Evolutionary conservation across 2,329 filamentous ascomycete species (phyloP).

Genomic region (Sclerotinia glacialis): DNA sequence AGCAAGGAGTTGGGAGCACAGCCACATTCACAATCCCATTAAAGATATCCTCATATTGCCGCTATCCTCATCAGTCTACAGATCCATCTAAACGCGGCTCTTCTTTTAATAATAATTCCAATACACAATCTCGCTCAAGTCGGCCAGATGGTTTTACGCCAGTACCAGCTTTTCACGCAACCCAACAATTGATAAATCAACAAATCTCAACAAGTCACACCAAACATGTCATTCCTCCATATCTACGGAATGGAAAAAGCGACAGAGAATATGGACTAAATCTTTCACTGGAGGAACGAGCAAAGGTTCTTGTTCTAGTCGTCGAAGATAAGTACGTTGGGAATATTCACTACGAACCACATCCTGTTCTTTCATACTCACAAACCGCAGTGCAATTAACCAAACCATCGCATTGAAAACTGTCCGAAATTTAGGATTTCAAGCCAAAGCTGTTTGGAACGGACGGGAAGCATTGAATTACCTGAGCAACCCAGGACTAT

Average conservation of each 20-base stretch:
- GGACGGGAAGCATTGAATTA: constrained; percentile 34
- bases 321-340: constrained; percentile 33
- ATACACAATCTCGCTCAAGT: not conserved
- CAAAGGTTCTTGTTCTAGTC: constrained; percentile 29
- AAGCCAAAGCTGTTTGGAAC: constrained; percentile 33
- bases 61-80: not conserved
- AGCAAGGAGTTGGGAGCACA: constrained; percentile 26
- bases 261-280: not conserved
- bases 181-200: constrained; percentile 22
- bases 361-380: constrained; percentile 1
- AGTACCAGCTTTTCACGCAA: no score
- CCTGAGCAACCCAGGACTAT: constrained; percentile 25
- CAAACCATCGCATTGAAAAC: constrained; percentile 33
- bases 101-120: not conserved
- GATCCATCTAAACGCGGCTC: not conserved
- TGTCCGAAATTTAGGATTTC: constrained; percentile 33
- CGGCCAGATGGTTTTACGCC: not conserved
- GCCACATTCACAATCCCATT: constrained; percentile 32
- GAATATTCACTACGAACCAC: not conserved
- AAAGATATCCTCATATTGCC: constrained; percentile 26
- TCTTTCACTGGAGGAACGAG: constrained; percentile 24
- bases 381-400: constrained; percentile 31
- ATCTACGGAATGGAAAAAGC: not conserved
- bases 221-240: constrained; percentile 12
- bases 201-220: constrained; percentile 23